Conservation (phyloP, 2,329 filamentous ascomycete genomes). For the Trichoderma lentiforme region DNA sequence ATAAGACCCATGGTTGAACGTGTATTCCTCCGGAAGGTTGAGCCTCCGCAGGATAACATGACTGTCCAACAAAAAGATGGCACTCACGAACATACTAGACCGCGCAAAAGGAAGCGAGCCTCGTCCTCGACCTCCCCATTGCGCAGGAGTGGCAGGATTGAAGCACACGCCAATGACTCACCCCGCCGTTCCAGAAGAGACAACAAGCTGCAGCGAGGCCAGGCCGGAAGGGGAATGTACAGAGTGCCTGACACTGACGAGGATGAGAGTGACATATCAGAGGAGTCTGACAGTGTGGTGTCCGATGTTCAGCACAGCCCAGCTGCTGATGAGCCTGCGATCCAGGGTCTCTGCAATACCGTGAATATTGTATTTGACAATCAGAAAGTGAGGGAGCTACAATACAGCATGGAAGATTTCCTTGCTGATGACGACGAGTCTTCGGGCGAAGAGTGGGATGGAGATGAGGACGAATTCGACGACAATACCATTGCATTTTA, state of each 20-base stretch:
- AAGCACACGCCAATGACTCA: constrained; percentile 24
- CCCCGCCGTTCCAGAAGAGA: constrained; percentile 17
- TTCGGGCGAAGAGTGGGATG: constrained; percentile 59
- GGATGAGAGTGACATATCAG: constrained; percentile 37
- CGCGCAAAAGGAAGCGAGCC: constrained; percentile 23
- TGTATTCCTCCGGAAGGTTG: constrained; percentile 57
- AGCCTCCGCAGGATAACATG: constrained; percentile 36
- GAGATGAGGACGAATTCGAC: constrained; percentile 51
- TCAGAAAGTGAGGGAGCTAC: constrained; percentile 65
- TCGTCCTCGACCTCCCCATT: constrained; percentile 27
- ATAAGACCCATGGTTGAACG: constrained; percentile 70
- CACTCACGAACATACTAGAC: constrained; percentile 3
- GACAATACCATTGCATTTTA: constrained; percentile 27
- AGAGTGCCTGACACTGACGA: constrained; percentile 46
- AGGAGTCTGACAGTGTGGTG: constrained; percentile 17
- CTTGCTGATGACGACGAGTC: constrained; percentile 49
- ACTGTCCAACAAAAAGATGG: constrained; percentile 25
- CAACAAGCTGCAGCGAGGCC: constrained; percentile 20
- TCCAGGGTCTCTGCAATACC: constrained; percentile 68
- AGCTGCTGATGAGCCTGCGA: constrained; percentile 29
- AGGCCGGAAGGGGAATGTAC: constrained; percentile 34
- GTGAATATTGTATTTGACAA: constrained; percentile 75
- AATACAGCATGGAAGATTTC: constrained; percentile 71
- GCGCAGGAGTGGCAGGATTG: constrained; percentile 38
- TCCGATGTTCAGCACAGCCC: background rate